These are phyloP conservation scores for Halophytophthora polymorphica DNA, from an alignment of 352 stramenopile species.

Conservation along the genomic window DNA sequence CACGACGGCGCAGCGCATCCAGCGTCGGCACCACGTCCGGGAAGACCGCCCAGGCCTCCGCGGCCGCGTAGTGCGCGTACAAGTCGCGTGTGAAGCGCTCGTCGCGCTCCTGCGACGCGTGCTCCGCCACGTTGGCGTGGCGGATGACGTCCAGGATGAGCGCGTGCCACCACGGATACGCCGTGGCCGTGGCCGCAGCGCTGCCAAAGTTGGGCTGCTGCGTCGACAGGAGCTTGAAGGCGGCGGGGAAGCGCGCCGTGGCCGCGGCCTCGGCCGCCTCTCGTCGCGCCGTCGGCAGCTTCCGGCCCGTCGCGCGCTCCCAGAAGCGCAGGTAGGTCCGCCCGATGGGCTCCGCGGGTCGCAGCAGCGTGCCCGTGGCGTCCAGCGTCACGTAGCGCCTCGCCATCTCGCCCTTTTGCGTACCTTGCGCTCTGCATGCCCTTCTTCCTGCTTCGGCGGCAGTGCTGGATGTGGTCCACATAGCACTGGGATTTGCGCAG, in stretches of 20 bases:
- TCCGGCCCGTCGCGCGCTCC: constrained; percentile 19
- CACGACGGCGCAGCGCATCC: constrained; percentile 18
- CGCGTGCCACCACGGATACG: constrained; percentile 52
- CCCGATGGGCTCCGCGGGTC: constrained; percentile 38
- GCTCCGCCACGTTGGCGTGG: constrained; percentile 9
- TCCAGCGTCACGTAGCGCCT: constrained; percentile 62
- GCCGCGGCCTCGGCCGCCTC: constrained; percentile 19
- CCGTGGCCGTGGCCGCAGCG: constrained; percentile 9
- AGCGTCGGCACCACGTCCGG: constrained; percentile 44
- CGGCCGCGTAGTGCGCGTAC: constrained; percentile 50
- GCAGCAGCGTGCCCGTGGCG: constrained; percentile 69
- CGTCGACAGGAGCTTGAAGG: constrained; percentile 30
- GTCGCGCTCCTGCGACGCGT: constrained; percentile 15
- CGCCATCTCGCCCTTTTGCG: not conserved
- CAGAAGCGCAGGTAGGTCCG: constrained; percentile 52
- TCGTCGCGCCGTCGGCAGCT: constrained; percentile 23
- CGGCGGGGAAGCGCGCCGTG: constrained; percentile 31
- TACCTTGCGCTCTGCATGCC: too few relatives aligned
- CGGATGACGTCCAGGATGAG: constrained; percentile 50
- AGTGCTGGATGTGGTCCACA: constrained; percentile 3
- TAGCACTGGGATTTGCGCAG: too few relatives aligned
- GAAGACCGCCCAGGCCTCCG: constrained; percentile 61
- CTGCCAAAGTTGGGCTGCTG: constrained; percentile 53
- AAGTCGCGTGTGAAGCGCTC: constrained; percentile 41
- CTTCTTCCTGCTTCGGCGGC: too few relatives aligned